Evolutionary conservation across 768 basidiomycete genomes (phyloP).

Genomic region (Naganishia vishniacii): DNA sequence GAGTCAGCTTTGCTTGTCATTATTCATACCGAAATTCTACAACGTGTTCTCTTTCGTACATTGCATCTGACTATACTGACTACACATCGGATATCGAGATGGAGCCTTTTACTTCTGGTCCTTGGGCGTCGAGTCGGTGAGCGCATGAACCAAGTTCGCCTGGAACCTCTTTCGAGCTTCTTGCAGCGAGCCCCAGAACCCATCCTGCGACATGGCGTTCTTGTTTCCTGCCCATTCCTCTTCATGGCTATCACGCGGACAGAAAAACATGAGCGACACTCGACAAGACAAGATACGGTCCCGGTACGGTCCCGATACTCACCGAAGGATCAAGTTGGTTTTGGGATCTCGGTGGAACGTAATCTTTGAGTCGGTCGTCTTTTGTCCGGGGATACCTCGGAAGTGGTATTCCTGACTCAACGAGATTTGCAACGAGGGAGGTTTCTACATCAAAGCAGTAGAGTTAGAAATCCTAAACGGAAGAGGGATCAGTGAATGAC

Average conservation of each 20-base stretch:
- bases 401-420: constrained; percentile 40
- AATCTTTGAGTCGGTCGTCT: constrained; percentile 41
- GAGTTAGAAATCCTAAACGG: not conserved
- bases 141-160: constrained; percentile 34
- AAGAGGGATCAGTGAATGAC: constrained; percentile 21
- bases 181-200: constrained; percentile 45
- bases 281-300: not conserved
- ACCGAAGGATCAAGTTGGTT: constrained; percentile 40
- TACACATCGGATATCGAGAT: no score
- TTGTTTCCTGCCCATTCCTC: constrained; percentile 45
- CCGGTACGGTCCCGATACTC: constrained; percentile 19
- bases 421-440: constrained; percentile 42
- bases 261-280: not conserved
- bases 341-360: constrained; percentile 42
- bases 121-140: constrained; percentile 36
- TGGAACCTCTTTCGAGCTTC: constrained; percentile 43
- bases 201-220: constrained; percentile 40
- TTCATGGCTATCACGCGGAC: constrained; percentile 38
- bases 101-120: constrained; percentile 36
- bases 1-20: not conserved
- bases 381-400: constrained; percentile 32
- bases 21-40: not conserved
- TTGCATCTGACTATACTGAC: no score
- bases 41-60: not conserved
- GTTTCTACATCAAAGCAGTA: constrained; percentile 31